These are phyloP conservation scores for Moniliella sp. DNA, from an alignment of 1,284 basidiomycete genomes.

Conservation along the genomic window DNA sequence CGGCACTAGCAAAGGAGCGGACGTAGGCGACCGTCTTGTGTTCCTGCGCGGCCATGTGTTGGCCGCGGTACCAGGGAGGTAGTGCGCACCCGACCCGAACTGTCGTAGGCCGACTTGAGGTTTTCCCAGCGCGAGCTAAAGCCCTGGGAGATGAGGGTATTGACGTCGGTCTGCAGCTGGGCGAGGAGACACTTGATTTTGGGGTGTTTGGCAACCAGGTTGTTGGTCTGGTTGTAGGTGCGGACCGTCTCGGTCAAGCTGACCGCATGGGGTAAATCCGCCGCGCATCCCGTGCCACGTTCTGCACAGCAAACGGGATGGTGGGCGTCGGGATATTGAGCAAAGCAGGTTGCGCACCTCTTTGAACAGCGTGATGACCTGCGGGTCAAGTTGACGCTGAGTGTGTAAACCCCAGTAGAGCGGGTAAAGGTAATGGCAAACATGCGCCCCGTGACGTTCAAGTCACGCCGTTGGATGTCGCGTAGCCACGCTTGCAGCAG, in stretches of 20 bases:
- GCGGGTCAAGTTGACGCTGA: constrained; percentile 86
- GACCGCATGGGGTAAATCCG: constrained; percentile 87
- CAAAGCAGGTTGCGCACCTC: constrained; percentile 85
- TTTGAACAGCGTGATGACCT: constrained; percentile 93
- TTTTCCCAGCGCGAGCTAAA: constrained; percentile 91
- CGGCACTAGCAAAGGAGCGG: constrained; percentile 73
- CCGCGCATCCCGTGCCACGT: constrained; percentile 93
- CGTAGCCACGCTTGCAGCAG: constrained; percentile 89
- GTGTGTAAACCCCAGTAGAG: constrained; percentile 43
- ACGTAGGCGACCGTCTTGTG: constrained; percentile 80
- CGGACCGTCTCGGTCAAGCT: constrained; percentile 81
- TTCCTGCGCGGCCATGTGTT: constrained; percentile 43
- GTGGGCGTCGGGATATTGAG: constrained; percentile 55
- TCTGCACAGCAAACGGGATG: constrained; percentile 77
- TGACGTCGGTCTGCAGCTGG: constrained; percentile 17
- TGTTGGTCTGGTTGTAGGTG: constrained; percentile 81
- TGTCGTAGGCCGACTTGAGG: constrained; percentile 39
- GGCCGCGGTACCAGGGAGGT: constrained; percentile 12
- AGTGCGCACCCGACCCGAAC: constrained; percentile 41
- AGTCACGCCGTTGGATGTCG: constrained; percentile 67
- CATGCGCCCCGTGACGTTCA: constrained; percentile 79
- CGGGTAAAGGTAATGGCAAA: constrained; percentile 75
- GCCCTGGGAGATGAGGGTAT: constrained; percentile 13
- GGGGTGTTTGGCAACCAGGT: constrained; percentile 57
- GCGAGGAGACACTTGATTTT: constrained; percentile 60